Base-by-base conservation (phyloP, 495 filamentous ascomycete species). In the Paragyromitra xinjiangensis region DNA sequence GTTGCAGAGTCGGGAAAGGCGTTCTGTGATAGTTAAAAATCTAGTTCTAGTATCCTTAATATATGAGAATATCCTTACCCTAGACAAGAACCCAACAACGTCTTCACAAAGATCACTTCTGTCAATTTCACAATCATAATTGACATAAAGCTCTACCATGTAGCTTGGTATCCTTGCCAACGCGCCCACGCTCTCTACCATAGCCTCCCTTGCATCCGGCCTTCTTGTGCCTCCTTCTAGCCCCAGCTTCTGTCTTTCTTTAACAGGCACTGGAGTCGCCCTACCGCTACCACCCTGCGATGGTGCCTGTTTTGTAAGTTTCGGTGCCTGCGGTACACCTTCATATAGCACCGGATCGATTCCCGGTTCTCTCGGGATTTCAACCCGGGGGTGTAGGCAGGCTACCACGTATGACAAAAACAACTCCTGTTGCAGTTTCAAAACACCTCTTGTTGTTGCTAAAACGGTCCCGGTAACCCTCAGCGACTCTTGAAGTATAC, bases 1-100 rank as follows among this genome's bases (percentile, higher is more conserved):
- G 95, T 98, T 11, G 94, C 96, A 2, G 95, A 97, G 81, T 99
- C 95, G 7, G 95, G 95, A 79, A 99, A 94, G 9, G 95, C 95
- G 81, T 97, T 98, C 80, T 82, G 24, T 53, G 39, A 51, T 22
- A 45, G 59, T 73, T 44, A 80, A 74, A 62, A 65, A 76, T 58
- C 19, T 19, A 50, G 12, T 19, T 22, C 22, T 39, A 12, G 5
- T 34, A 16, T 11, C 34, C 37, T 19, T 40, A 12, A 19, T 16
- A 44, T 19, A 22, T 11, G 44, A 12, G 37, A 22, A 62, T 69
- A 45, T 64, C 58, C 71, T 65, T 70, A 82, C 80, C 61, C 95
- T 88, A 37, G 95, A 94, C 48, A 99, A 87, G 48, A 99, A 84
- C 2, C 95, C 95, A 56, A 99, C 89, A 87, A 98, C 91, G 81